Conservation (phyloP, 2,329 filamentous ascomycete genomes). For the Botrytis deweyae region DNA sequence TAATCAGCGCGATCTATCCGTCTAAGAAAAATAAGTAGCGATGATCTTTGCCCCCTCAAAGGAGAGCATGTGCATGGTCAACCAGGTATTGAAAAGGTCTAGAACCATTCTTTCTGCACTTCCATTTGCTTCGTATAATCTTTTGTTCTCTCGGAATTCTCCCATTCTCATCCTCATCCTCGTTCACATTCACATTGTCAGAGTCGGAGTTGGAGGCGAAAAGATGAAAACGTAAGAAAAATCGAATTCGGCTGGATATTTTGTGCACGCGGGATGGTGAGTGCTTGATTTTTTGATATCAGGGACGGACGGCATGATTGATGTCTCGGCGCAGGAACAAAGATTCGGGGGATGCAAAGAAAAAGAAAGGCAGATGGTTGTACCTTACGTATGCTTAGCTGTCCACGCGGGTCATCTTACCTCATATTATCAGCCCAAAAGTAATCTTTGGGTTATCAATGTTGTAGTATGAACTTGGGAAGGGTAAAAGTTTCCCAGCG, state of each 20-base stretch:
- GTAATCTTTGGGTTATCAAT: not conserved
- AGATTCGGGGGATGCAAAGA: not conserved
- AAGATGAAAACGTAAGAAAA: not conserved
- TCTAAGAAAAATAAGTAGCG: slow-evolving; percentile 10
- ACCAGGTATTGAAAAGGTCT: not conserved
- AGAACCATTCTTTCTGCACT: not conserved
- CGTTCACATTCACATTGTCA: not conserved
- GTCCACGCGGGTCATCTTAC: slow-evolving; percentile 1
- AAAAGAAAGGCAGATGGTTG: slow-evolving; percentile 5
- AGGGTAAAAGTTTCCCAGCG: not conserved
- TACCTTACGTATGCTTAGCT: slow-evolving; percentile 16
- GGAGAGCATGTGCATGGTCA: not conserved
- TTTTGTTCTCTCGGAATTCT: not conserved
- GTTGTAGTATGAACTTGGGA: not conserved
- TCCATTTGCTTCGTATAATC: not conserved
- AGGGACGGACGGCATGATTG: not conserved
- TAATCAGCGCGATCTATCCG: not conserved
- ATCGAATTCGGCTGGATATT: not conserved
- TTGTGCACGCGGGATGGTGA: not conserved
- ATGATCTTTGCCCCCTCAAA: not conserved
- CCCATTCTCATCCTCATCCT: too few species aligned
- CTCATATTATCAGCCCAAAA: not conserved
- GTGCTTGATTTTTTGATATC: not conserved
- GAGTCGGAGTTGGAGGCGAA: not conserved
- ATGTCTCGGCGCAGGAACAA: slow-evolving; percentile 19